A percentile compares a stretch with the other conserved stretches of the same genome.
These are phyloP conservation scores for Odontarrhena argentea DNA, from an alignment of 345 rosid species.

Conservation along the genomic window DNA sequence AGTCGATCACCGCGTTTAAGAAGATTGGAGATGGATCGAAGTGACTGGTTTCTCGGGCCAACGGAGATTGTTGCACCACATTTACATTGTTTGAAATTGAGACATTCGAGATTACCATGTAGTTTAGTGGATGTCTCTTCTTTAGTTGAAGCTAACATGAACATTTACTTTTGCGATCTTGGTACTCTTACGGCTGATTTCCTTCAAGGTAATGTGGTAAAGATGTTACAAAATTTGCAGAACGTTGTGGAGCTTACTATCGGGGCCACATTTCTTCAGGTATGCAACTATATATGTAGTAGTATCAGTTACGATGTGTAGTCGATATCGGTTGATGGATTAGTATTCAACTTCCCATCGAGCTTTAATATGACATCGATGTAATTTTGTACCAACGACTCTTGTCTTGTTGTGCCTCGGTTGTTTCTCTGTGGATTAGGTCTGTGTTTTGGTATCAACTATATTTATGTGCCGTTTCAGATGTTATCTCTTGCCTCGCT, in stretches of 20 bases:
- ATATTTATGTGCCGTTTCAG: constrained; percentile 4
- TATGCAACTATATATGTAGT: not conserved
- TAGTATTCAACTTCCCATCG: not conserved
- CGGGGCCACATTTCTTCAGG: constrained; percentile 43
- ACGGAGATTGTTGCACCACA: constrained; percentile 37
- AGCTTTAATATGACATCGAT: too few species aligned
- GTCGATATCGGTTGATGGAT: not conserved
- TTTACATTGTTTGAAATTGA: constrained; percentile 30
- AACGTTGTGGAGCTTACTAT: constrained; percentile 34
- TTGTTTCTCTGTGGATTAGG: not conserved
- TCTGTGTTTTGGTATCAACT: constrained; percentile 7
- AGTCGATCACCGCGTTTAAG: constrained; percentile 18
- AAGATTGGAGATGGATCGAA: constrained; percentile 35
- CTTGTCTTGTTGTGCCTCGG: constrained; percentile 12
- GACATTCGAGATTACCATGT: constrained; percentile 26
- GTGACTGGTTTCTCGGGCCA: constrained; percentile 34
- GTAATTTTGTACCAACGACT: not conserved
- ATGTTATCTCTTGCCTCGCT: constrained; percentile 36
- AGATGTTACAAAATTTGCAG: constrained; percentile 28
- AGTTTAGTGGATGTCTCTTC: constrained; percentile 34
- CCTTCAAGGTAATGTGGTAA: constrained; percentile 34
- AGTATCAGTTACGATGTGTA: not conserved
- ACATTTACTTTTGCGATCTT: constrained; percentile 37
- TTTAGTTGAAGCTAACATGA: constrained; percentile 29
- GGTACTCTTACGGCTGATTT: constrained; percentile 8